Base-by-base conservation (phyloP, 108 stramenopile species). In the Cyclotella sp. region DNA sequence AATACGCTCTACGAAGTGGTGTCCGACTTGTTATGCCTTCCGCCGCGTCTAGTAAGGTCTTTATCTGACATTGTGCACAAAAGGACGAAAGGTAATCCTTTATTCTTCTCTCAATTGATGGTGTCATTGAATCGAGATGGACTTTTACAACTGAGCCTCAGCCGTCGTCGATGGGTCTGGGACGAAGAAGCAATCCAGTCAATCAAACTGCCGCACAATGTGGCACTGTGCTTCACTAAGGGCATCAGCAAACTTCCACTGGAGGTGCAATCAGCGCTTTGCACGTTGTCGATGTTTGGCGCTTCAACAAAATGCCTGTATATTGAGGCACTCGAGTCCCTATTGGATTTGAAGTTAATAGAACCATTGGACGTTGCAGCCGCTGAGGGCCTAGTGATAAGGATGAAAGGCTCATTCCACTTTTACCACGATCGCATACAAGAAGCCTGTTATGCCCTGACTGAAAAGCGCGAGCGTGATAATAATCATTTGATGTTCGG, bases 351-450 rank as follows among this genome's bases (percentile, higher is more conserved):
- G 10, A 39, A 60, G 6, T 29, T 63, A 3, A 53, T 42, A 34
- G 63, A 46, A 11, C 52, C 61, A 6, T 61, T 73, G 40, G 28
- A 73, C 4, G 34, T 14, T 22, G 66, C 77, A n/a, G 77, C 57
- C 9, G 47, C 39, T 5, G 60, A 77, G 2, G 70, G 77, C 19
- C 29, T 77, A 8, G 34, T 77, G 24, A 71, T 22, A 10, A 63
- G 63, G 9, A n/a, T 30, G 1, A 52, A 72, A n/a, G 70, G 60
- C 2, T 24, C 16, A 19, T 46, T 54, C 40, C 43, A 62, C 12
- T 77, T 77, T 43, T 40, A 19, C 21, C 70, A 72, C 22, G 78
- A 73, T 34, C 47, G 69, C 16, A 53, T 79, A 15, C 78, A 79
- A 42, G 72, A 66, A 51, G 78, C 65, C 11, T 63, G 52, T 19